Evolutionary conservation across 2,329 filamentous ascomycete genomes (phyloP), one percentile per base, ranked within the genome.

Genomic region (Raffaelea albimanens): DNA sequence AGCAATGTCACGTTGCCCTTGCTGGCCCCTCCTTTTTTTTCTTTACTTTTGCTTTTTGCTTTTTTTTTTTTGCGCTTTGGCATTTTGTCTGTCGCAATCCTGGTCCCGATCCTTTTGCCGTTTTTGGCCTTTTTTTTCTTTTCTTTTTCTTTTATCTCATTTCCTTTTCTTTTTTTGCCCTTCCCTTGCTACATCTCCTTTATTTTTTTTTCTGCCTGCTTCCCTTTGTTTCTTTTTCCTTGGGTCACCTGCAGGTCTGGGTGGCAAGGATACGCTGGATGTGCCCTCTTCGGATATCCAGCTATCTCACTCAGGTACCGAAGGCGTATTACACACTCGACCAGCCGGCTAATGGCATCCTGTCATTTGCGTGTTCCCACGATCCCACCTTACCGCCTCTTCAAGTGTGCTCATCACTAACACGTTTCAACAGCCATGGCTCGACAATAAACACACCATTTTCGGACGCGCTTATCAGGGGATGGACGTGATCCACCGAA

Each of bases 381-480:
- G 25, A 29, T 29, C 7, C 25, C 13, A 29, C 25, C 25, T 29
- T 29, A 29, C 25, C 25, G 25, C 25, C 13, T 29, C 25, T 29
- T 29, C 25, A 7, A 29, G 13, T 29, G 7, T 7, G 25, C 7
- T 13, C 25, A 7, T 29, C 25, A 29, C 25, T 29, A 29, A 29
- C 13, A 7, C 4, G n/a, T 40, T 16, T 29, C 9, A 18, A 44
- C 56, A 85, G 71, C 84, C 89, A 5, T 98, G 93, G 93, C 68
- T 98, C 45, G 93, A 98, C 63, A 83, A 85, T 53, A 95, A 96
- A 65, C 93, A 98, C 64, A 97, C 91, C 1, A 87, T 98, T 46
- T 98, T 98, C 62, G 93, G 93, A 1, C 76, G 93, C 38, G 90
- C 88, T 1, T 83, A 91, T 34, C 85, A 90, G 61, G 93, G 93